Percentiles rank a stretch among this genome's conserved stretches.
These are phyloP conservation scores for Maudiozyma turicensis DNA, from an alignment of 805 yeast genomes.

Conservation along the genomic window DNA sequence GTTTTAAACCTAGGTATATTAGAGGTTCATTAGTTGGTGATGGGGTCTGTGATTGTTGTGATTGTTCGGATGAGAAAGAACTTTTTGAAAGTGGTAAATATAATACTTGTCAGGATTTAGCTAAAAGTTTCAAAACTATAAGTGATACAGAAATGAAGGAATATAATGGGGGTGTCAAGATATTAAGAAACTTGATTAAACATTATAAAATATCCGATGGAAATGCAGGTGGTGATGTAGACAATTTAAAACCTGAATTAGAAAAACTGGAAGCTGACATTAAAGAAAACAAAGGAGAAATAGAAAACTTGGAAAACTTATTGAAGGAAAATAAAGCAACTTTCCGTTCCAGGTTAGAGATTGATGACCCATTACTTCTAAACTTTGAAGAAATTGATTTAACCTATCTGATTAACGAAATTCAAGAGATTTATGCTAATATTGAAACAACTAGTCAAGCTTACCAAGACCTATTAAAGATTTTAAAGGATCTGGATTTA, in stretches of 20 bases:
- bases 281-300: slow-evolving; percentile 3
- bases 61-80: slow-evolving; percentile 73
- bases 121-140: slow-evolving; percentile 16
- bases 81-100: background rate
- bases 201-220: slow-evolving; percentile 11
- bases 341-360: slow-evolving; percentile 12
- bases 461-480: slow-evolving; percentile 18
- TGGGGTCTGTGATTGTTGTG: slow-evolving; percentile 96
- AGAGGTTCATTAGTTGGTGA: slow-evolving; percentile 68
- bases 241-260: slow-evolving; percentile 2
- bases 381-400: slow-evolving; percentile 14
- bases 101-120: slow-evolving; percentile 21
- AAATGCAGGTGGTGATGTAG: slow-evolving; percentile 10
- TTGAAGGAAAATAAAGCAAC: slow-evolving; percentile 14
- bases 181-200: slow-evolving; percentile 24
- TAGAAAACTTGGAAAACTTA: slow-evolving; percentile 12
- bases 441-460: slow-evolving; percentile 16
- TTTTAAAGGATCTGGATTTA: slow-evolving; percentile 40
- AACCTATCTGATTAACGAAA: slow-evolving; percentile 5
- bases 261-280: slow-evolving; percentile 8
- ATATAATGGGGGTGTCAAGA: slow-evolving; percentile 42
- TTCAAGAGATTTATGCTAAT: slow-evolving; percentile 9
- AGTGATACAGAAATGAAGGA: slow-evolving; percentile 42
- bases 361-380: slow-evolving; percentile 17
- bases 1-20: slow-evolving; percentile 52